Percentiles rank a stretch among this genome's conserved stretches.
These are phyloP conservation scores for Trichosanthes cucumerina DNA, from an alignment of 306 rosid genomes.

Conservation along the genomic window DNA sequence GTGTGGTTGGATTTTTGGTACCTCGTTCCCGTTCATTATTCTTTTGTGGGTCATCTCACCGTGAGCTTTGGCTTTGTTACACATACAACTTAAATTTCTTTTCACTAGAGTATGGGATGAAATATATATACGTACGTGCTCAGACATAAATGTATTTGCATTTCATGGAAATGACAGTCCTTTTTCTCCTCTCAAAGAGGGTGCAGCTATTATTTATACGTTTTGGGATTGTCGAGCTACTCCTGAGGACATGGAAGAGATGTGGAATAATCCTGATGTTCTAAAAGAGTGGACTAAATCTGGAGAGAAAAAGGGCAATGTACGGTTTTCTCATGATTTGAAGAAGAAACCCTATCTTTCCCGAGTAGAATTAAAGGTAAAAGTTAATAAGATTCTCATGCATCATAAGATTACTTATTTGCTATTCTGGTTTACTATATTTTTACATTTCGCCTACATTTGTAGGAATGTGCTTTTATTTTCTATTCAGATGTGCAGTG, in stretches of 20 bases:
- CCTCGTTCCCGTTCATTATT: neutral
- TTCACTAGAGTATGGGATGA: neutral
- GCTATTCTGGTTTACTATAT: neutral
- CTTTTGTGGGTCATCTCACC: neutral
- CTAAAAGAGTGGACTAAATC: constrained; percentile 53
- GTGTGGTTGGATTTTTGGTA: neutral
- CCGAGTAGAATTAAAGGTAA: constrained; percentile 71
- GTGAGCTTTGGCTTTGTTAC: neutral
- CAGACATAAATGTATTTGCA: neutral
- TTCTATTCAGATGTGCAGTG: neutral
- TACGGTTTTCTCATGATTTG: constrained; percentile 51
- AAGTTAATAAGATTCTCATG: neutral
- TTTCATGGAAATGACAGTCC: neutral
- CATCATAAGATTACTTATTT: neutral
- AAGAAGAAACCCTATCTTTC: constrained; percentile 59
- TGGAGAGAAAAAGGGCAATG: constrained; percentile 49
- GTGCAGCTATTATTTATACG: constrained; percentile 19
- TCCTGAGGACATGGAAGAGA: constrained; percentile 68
- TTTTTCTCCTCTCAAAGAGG: constrained; percentile 1
- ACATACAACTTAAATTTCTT: neutral
- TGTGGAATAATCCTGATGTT: constrained; percentile 77
- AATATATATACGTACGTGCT: neutral
- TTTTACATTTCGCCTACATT: neutral
- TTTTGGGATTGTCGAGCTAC: constrained; percentile 60
- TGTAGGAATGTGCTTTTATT: neutral